Base-by-base conservation (phyloP, 1,284 basidiomycete species). In the Schizophyllum commune region DNA sequence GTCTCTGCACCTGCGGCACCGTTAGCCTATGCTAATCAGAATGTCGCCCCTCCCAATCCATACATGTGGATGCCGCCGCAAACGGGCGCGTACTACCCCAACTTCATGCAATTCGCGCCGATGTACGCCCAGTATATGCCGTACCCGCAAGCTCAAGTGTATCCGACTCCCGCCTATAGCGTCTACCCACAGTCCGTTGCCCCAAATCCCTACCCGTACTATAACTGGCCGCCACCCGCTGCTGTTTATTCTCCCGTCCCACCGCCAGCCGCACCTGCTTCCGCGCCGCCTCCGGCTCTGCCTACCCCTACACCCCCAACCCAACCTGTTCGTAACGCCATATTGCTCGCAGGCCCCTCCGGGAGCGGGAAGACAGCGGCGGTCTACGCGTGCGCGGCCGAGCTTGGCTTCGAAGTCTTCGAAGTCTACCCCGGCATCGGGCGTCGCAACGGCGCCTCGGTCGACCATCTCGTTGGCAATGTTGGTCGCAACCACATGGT, bases 381-480 rank as follows among this genome's bases (percentile, higher is more conserved):
- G 5, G 89, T 98, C 0, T 93, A 97, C 71, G 95, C 96, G 0
- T 96, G 94, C 65, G 94, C 96, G 2, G 83, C 89, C 54, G 94
- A 98, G 73, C 81, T 99, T 20, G 94, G 91, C 4, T 99, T 92
- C 89, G 92, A 97, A 58, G 87, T 99, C 11, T 98, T 99, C 69
- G 97, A 99, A 73, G 92, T 99, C 8, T 93, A 95, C 74, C 91
- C 97, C n/a, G 97, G 97, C 4, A 88, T 96, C 62, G 93, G 93
- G 22, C 90, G 84, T 69, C 84, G 97, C 21, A 91, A 85, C 55
- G 92, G 91, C 1, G 80, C 86, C 39, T 92, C 87, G 64, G 75
- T 99, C 61, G 84, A 91, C 60, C 79, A 82, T 59, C 82, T 96
- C 62, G 86, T 99, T 21, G 97, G 97, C 9, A 94, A 97, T 66